Evolutionary conservation across 1,284 basidiomycete species (phyloP).

Genomic region (Bondarzewia mesenterica): DNA sequence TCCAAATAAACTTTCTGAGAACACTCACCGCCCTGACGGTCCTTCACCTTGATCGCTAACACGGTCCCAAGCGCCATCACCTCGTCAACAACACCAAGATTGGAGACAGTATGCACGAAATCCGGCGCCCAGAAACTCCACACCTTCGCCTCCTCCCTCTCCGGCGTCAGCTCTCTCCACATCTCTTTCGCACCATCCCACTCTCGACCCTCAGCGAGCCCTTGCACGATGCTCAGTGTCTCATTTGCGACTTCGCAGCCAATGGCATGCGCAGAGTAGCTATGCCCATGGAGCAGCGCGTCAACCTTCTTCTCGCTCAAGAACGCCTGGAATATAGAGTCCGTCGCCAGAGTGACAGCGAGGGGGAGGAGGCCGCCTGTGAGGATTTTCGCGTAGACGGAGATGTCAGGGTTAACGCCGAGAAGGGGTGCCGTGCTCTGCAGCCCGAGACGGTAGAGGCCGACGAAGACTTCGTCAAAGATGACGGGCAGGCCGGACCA

Average conservation of each 20-base stretch:
- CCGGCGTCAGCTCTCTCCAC: constrained; percentile 29
- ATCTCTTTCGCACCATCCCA: constrained; percentile 49
- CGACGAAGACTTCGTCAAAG: constrained; percentile 95
- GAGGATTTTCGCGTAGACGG: constrained; percentile 89
- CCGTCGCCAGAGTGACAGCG: constrained; percentile 75
- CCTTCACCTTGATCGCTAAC: constrained; percentile 73
- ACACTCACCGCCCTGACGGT: constrained; percentile 45
- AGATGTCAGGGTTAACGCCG: constrained; percentile 76
- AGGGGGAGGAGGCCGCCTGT: constrained; percentile 92
- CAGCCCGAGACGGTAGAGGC: constrained; percentile 81
- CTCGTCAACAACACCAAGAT: constrained; percentile 52
- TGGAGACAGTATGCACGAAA: constrained; percentile 64
- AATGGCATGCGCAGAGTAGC: constrained; percentile 88
- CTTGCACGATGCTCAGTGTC: constrained; percentile 63
- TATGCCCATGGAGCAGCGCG: constrained; percentile 91
- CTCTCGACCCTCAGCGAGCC: constrained; percentile 33
- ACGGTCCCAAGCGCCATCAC: constrained; percentile 88
- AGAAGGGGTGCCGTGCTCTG: constrained; percentile 60
- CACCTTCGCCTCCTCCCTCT: constrained; percentile 20
- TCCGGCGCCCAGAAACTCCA: constrained; percentile 88
- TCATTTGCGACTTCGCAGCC: constrained; percentile 89
- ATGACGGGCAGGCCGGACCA: constrained; percentile 86
- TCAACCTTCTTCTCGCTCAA: constrained; percentile 69
- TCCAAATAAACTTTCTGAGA: neutral
- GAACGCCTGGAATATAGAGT: constrained; percentile 79